Conservation (phyloP, 257 asterid species). For the Capsicum chinense region DNA sequence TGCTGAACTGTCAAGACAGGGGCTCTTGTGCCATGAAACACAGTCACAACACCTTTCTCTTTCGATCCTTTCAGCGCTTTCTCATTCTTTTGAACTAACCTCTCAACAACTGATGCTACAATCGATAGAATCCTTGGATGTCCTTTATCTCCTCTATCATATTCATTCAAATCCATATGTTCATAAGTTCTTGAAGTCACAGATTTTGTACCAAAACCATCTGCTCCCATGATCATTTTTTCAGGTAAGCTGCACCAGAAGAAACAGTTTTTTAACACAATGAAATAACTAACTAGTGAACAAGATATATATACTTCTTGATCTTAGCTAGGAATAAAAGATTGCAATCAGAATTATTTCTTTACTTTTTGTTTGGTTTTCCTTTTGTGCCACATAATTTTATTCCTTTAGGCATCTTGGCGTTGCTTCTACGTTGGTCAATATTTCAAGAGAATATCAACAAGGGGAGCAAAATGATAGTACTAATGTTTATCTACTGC, state of each 20-base stretch:
- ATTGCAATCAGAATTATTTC: constrained; percentile 2
- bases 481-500: background rate
- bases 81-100: constrained; percentile 42
- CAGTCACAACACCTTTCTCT: constrained; percentile 30
- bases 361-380: constrained; percentile 27
- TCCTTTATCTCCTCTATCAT: constrained; percentile 29
- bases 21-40: constrained; percentile 47
- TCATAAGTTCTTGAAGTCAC: constrained; percentile 17
- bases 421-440: constrained; percentile 31
- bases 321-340: background rate
- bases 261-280: background rate
- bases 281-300: background rate
- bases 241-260: background rate
- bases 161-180: constrained; percentile 32
- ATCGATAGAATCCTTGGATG: constrained; percentile 40
- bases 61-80: constrained; percentile 36
- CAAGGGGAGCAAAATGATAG: background rate
- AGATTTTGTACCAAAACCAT: constrained; percentile 34
- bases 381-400: constrained; percentile 8
- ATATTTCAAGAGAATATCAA: constrained; percentile 23
- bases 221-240: constrained; percentile 38
- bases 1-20: constrained; percentile 46
- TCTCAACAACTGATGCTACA: constrained; percentile 44
- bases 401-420: constrained; percentile 25
- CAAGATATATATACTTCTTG: background rate